Conservation (phyloP, 495 filamentous ascomycete genomes). For the Aspergillus ostianus region DNA sequence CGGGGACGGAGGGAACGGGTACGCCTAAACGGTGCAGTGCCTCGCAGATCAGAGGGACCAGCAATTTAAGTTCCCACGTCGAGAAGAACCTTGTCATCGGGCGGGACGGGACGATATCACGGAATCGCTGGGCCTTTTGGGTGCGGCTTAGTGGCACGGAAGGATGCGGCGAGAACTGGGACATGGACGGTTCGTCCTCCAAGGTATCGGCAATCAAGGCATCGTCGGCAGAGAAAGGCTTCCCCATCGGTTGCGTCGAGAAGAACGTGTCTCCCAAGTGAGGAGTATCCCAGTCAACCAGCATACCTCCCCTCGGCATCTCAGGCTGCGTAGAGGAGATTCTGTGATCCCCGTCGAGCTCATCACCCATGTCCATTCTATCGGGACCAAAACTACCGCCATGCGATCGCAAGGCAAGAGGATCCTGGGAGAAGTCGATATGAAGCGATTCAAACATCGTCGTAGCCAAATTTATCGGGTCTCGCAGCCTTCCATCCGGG, state of each 20-base stretch:
- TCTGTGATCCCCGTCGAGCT: conserved; percentile 44
- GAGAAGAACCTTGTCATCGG: conserved; percentile 91
- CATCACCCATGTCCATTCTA: conserved; percentile 57
- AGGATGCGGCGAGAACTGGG: conserved; percentile 82
- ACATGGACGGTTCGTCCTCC: conserved; percentile 85
- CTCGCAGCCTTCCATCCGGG: conserved; percentile 69
- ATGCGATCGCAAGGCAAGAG: conserved; percentile 41
- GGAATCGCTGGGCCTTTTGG: conserved; percentile 82
- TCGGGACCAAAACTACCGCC: conserved; percentile 41
- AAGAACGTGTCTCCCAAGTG: conserved; percentile 52
- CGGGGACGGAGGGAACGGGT: conserved; percentile 57
- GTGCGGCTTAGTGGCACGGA: conserved; percentile 79
- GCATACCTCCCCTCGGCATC: conserved; percentile 60
- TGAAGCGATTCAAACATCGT: conserved; percentile 90
- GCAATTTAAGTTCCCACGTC: conserved; percentile 67
- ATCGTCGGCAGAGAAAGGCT: conserved; percentile 31
- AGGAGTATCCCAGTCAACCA: conserved; percentile 78
- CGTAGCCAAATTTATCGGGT: conserved; percentile 80
- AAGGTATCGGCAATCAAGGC: conserved; percentile 58
- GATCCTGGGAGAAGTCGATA: conserved; percentile 79
- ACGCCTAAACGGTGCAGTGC: conserved; percentile 81
- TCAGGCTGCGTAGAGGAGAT: conserved; percentile 80
- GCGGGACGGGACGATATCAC: conserved; percentile 80
- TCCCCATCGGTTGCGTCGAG: conserved; percentile 48
- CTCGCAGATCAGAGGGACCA: conserved; percentile 76